Percentiles rank a stretch among this genome's conserved stretches.
These are phyloP conservation scores for Phytophthora palmivora DNA, from an alignment of 352 stramenopile genomes.

Conservation along the genomic window DNA sequence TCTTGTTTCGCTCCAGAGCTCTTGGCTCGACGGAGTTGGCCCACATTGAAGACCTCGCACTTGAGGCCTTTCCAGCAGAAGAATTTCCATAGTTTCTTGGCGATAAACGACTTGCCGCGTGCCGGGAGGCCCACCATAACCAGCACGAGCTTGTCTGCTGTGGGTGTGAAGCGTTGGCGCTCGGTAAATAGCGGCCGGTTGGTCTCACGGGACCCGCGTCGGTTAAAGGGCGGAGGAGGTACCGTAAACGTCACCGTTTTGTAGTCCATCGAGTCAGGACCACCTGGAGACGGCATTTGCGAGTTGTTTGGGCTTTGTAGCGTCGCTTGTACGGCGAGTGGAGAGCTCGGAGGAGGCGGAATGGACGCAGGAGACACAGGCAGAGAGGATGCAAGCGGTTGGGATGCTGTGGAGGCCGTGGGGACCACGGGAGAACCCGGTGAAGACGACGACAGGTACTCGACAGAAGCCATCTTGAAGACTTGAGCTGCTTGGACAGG, in stretches of 20 bases:
- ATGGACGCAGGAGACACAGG: slow-evolving; percentile 12
- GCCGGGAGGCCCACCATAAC: slow-evolving; percentile 96
- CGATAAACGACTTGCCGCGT: slow-evolving; percentile 96
- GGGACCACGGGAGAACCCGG: slow-evolving; percentile 8
- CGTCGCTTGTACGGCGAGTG: slow-evolving; percentile 17
- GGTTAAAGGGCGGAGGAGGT: slow-evolving; percentile 23
- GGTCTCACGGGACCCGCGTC: slow-evolving; percentile 33
- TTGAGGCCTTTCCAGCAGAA: slow-evolving; percentile 84
- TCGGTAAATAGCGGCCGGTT: slow-evolving; percentile 65
- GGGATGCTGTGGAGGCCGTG: background rate
- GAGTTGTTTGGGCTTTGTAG: background rate
- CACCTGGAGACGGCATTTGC: slow-evolving; percentile 34
- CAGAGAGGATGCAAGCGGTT: background rate
- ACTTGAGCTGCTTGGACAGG: background rate
- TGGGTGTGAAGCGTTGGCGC: slow-evolving; percentile 80
- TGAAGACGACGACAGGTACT: slow-evolving; percentile 15
- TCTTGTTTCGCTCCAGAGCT: slow-evolving; percentile 69
- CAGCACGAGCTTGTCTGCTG: slow-evolving; percentile 94
- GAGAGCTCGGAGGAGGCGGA: slow-evolving; percentile 1
- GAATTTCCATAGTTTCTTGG: slow-evolving; percentile 90
- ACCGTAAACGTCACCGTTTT: slow-evolving; percentile 54
- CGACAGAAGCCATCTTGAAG: slow-evolving; percentile 17
- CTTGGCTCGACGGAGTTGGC: slow-evolving; percentile 91
- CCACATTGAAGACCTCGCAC: slow-evolving; percentile 94
- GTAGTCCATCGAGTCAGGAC: slow-evolving; percentile 46